Percentiles rank a stretch among this genome's conserved stretches.
phyloP scores from a whole-genome alignment of 2,329 filamentous ascomycete species.

The Colletotrichum theobromicola region DNA sequence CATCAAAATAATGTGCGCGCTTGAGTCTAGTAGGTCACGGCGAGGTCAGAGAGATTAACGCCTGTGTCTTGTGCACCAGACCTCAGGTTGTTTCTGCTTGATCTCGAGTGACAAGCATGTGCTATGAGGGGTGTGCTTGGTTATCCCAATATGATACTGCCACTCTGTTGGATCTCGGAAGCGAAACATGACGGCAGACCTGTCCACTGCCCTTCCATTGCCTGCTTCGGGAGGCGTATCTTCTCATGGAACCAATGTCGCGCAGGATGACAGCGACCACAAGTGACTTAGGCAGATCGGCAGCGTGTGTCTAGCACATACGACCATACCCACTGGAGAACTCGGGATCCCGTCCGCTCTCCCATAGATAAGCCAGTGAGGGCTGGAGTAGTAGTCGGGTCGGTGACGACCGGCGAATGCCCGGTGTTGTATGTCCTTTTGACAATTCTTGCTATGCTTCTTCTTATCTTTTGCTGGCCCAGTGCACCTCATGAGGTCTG shows the following conservation, averaged over 20 bases:
- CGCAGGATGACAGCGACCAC: too few species aligned
- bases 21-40: background rate
- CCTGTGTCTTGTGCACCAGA: background rate
- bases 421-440: too few species aligned
- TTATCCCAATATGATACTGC: background rate
- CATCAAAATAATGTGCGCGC: background rate
- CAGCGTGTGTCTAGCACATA: too few species aligned
- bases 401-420: too few species aligned
- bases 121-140: background rate
- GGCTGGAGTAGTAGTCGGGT: too few species aligned
- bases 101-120: background rate
- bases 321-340: too few species aligned
- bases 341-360: too few species aligned
- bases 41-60: background rate
- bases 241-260: background rate
- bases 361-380: too few species aligned
- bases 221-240: background rate
- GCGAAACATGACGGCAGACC: background rate
- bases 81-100: background rate
- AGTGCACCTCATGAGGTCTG: background rate
- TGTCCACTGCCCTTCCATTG: background rate
- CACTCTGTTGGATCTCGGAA: background rate
- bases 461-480: too few species aligned
- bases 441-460: too few species aligned
- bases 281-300: too few species aligned